A percentile compares a stretch with the other conserved stretches of the same genome.
Conservation (phyloP, 257 asterid species). For the Verbascum thapsus region DNA sequence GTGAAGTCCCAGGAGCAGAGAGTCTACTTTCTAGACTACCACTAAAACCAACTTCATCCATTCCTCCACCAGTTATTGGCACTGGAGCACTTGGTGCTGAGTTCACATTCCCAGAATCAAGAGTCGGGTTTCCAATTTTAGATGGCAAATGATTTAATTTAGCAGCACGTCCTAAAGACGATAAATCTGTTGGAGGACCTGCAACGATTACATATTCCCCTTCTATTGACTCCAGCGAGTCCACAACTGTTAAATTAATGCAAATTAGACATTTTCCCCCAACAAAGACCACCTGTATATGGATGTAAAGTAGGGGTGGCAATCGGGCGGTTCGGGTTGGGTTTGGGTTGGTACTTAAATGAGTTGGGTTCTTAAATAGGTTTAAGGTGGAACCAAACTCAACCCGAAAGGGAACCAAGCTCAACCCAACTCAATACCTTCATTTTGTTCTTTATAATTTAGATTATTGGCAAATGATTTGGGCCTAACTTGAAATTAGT, state of each 20-base stretch:
- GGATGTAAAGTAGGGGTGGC: too few relatives aligned
- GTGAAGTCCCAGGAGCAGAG: conserved; percentile 70
- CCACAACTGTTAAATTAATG: conserved; percentile 50
- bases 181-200: too few relatives aligned
- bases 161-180: too few relatives aligned
- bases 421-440: too few relatives aligned
- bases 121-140: conserved; percentile 52
- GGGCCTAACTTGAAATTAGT: too few relatives aligned
- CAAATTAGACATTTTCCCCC: conserved; percentile 32
- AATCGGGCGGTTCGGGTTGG: too few relatives aligned
- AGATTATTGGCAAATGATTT: too few relatives aligned
- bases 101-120: conserved; percentile 38
- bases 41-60: conserved; percentile 39
- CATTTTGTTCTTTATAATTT: too few relatives aligned
- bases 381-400: too few relatives aligned
- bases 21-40: conserved; percentile 52
- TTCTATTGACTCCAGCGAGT: conserved; percentile 70
- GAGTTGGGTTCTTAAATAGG: too few relatives aligned
- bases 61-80: conserved; percentile 54
- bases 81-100: conserved; percentile 56
- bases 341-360: too few relatives aligned
- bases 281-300: conserved; percentile 18
- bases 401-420: too few relatives aligned
- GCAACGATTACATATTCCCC: conserved; percentile 82
- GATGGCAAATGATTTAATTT: conserved; percentile 47